phyloP scores from a whole-genome alignment of 257 asterid genomes.

The Solanum pinnatisectum region DNA sequence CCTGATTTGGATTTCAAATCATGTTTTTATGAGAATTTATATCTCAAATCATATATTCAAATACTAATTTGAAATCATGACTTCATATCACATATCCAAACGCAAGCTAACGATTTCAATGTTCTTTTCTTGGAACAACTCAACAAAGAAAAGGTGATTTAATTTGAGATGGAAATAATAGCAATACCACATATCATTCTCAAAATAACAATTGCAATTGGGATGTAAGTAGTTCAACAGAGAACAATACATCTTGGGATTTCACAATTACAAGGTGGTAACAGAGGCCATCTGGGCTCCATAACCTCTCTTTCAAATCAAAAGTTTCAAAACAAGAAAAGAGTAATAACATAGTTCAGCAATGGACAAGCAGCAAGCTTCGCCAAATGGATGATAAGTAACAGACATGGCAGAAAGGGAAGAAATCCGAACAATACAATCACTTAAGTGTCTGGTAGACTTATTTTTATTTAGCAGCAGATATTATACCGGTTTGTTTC shows the following conservation, averaged over 20 bases:
- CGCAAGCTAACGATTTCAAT: background rate
- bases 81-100: background rate
- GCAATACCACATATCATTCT: background rate
- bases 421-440: background rate
- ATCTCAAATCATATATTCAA: background rate
- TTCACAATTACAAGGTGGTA: background rate
- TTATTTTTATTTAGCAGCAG: background rate
- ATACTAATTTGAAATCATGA: background rate
- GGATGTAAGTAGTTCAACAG: background rate
- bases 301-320: background rate
- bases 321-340: background rate
- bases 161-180: background rate
- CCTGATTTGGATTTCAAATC: background rate
- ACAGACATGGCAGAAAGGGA: background rate
- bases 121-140: background rate
- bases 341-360: background rate
- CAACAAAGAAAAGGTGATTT: background rate
- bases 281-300: background rate
- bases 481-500: slow-evolving; percentile 27
- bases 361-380: background rate
- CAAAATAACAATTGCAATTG: background rate
- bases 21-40: background rate
- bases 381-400: background rate
- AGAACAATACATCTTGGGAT: background rate
- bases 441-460: background rate